phyloP scores from a whole-genome alignment of 257 asterid species.

The Solanum corneliomulleri region DNA sequence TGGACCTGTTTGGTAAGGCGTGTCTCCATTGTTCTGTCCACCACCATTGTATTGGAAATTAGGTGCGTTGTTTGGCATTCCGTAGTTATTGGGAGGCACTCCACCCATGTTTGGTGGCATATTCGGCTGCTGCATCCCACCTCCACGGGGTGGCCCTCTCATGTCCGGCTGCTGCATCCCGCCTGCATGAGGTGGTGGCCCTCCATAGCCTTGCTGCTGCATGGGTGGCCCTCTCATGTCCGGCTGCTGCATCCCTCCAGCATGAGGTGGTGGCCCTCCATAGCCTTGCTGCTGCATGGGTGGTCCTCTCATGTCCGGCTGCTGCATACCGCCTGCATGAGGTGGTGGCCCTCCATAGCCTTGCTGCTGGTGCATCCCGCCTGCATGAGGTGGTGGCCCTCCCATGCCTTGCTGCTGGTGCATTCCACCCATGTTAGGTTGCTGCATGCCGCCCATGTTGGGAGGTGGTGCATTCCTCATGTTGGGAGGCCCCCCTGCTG shows the following conservation, averaged over 20 bases:
- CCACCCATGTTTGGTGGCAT: conserved; percentile 9
- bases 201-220: background rate
- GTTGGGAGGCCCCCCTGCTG: conserved; percentile 16
- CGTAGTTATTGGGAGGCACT: conserved; percentile 5
- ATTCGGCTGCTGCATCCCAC: conserved; percentile 17
- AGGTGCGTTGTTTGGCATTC: background rate
- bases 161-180: background rate
- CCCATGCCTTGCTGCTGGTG: background rate
- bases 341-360: background rate
- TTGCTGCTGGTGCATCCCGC: background rate
- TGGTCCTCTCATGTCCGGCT: background rate
- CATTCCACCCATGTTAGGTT: background rate
- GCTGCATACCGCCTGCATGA: conserved; percentile 1
- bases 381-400: background rate
- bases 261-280: background rate
- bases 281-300: background rate
- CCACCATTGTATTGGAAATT: conserved; percentile 15
- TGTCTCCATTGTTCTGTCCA: conserved; percentile 15
- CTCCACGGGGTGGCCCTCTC: conserved; percentile 11
- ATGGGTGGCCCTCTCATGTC: background rate
- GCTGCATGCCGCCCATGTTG: background rate
- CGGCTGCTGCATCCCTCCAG: background rate
- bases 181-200: conserved; percentile 3
- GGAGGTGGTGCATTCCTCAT: conserved; percentile 9
- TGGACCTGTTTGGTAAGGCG: conserved; percentile 17